A percentile compares a stretch with the other conserved stretches of the same genome.
Evolutionary conservation across 2,329 filamentous ascomycete genomes (phyloP).

Genomic region (Claviceps sp.): DNA sequence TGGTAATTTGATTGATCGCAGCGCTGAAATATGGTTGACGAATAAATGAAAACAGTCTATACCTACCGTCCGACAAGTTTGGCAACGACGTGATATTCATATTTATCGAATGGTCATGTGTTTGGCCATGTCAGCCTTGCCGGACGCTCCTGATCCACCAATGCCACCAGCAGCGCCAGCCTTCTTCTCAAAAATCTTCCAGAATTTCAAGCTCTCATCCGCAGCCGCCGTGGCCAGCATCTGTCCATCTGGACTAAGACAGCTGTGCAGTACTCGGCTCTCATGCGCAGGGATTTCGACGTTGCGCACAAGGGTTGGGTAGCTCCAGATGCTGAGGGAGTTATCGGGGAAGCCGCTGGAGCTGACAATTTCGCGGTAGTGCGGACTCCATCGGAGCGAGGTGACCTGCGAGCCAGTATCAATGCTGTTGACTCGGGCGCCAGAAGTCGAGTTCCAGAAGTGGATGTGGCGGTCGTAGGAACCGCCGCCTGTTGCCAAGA

Average conservation of each 20-base stretch:
- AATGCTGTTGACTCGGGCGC: slow-evolving; percentile 96
- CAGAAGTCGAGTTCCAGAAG: slow-evolving; percentile 99
- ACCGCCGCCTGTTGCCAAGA: slow-evolving; percentile 89
- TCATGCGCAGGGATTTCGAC: slow-evolving; percentile 97
- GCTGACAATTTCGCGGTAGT: slow-evolving; percentile 96
- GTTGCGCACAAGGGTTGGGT: slow-evolving; percentile 91
- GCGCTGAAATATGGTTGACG: slow-evolving; percentile 19
- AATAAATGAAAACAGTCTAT: slow-evolving; percentile 30
- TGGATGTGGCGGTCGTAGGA: slow-evolving; percentile 97
- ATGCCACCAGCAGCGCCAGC: slow-evolving; percentile 55
- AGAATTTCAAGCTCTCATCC: slow-evolving; percentile 97
- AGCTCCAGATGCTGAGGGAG: slow-evolving; percentile 97
- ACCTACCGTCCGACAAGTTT: slow-evolving; percentile 29
- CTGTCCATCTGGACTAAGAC: slow-evolving; percentile 91
- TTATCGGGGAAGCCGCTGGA: slow-evolving; percentile 99
- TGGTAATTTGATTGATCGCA: slow-evolving; percentile 1
- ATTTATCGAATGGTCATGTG: slow-evolving; percentile 83
- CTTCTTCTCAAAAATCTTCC: slow-evolving; percentile 99
- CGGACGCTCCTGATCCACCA: slow-evolving; percentile 52
- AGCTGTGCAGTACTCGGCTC: slow-evolving; percentile 91
- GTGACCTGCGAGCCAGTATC: slow-evolving; percentile 97
- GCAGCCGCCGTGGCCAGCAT: slow-evolving; percentile 94
- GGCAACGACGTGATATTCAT: slow-evolving; percentile 7
- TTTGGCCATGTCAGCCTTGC: slow-evolving; percentile 79
- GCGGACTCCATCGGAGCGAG: slow-evolving; percentile 87